Evolutionary conservation across 176 grass and related monocot genomes (phyloP).

Genomic region (Hyparrhenia diplandra): DNA sequence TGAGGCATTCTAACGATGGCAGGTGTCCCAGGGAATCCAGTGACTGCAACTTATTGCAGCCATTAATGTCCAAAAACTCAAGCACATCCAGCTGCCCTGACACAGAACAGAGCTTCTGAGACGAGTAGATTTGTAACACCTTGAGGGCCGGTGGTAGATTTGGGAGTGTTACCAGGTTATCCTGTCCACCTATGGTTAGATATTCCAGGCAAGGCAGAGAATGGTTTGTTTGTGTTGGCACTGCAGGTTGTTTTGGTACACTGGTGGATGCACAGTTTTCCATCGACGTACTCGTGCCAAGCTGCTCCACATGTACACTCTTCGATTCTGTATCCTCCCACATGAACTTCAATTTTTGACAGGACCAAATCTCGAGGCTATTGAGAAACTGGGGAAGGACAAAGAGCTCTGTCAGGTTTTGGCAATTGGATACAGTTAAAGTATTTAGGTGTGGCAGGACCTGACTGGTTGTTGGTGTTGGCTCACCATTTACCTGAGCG

Average conservation of each 20-base stretch:
- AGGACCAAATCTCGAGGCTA: fast-evolving
- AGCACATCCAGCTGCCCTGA: not conserved
- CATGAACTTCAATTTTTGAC: not conserved
- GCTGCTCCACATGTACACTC: not conserved
- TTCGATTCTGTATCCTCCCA: not conserved
- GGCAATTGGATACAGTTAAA: fast-evolving
- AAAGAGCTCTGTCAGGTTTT: not conserved
- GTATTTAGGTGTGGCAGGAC: not conserved
- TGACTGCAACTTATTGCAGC: not conserved
- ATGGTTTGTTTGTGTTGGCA: not conserved
- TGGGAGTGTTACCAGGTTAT: not conserved
- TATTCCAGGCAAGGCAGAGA: not conserved
- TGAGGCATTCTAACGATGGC: not conserved
- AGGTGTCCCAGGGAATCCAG: not conserved
- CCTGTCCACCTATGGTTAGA: fast-evolving
- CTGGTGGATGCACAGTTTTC: not conserved
- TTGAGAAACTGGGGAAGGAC: not conserved
- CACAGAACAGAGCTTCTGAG: not conserved
- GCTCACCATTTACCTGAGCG: not conserved
- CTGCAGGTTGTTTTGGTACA: not conserved
- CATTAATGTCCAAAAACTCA: fast-evolving
- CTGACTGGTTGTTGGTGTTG: not conserved
- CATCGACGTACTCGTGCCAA: not conserved
- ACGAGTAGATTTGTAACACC: fast-evolving
- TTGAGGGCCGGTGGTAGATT: not conserved